These are phyloP conservation scores for Umbellularia californica DNA, from an alignment of 164 flowering plant species.

Conservation along the genomic window DNA sequence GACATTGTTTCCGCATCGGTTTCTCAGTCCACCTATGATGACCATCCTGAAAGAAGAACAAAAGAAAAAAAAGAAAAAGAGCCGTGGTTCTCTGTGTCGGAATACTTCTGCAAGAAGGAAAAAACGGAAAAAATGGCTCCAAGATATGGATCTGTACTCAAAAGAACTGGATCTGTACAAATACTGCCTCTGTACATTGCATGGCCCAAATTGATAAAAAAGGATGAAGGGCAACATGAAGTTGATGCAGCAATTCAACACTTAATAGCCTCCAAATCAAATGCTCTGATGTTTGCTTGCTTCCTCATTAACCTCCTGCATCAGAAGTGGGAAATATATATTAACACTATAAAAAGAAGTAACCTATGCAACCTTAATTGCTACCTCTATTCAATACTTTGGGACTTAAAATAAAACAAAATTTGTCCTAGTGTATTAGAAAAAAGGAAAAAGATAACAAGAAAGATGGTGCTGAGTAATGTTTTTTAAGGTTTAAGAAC, in stretches of 20 bases:
- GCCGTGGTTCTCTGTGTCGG: background rate
- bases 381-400: background rate
- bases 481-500: no score
- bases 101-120: background rate
- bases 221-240: background rate
- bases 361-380: background rate
- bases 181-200: background rate
- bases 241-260: background rate
- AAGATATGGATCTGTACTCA: background rate
- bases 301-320: background rate
- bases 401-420: no score
- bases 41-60: background rate
- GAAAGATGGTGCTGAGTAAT: no score
- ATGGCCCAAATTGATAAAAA: background rate
- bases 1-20: background rate
- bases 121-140: background rate
- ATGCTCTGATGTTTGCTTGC: background rate
- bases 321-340: background rate
- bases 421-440: background rate
- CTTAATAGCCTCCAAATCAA: background rate
- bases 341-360: no score
- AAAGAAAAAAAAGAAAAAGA: no score
- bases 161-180: background rate
- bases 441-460: no score
- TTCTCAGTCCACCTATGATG: background rate